Evolutionary conservation across 768 basidiomycete species (phyloP).

Genomic region (Candolleomyces eurysporus): DNA sequence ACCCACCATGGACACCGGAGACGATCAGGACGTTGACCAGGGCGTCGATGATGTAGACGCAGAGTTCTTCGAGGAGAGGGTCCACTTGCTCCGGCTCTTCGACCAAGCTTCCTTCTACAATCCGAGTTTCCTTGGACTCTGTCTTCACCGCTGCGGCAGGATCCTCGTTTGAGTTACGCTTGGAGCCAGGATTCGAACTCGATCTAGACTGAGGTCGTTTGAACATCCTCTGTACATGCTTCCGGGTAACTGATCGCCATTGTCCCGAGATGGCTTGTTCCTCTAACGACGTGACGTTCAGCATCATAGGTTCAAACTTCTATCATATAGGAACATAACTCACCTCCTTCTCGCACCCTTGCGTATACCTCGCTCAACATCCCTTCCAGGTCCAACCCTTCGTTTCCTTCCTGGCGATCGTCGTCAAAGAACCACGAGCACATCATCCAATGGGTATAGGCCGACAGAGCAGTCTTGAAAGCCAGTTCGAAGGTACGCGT

Average conservation of each 20-base stretch:
- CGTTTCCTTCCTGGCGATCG: constrained; percentile 15
- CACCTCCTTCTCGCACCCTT: constrained; percentile 43
- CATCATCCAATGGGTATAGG: constrained; percentile 49
- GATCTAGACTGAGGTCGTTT: constrained; percentile 22
- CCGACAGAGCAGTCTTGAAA: constrained; percentile 42
- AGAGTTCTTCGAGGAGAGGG: constrained; percentile 21
- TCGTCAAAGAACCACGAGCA: constrained; percentile 52
- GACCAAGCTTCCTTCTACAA: neutral
- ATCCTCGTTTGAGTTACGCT: neutral
- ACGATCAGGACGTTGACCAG: constrained; percentile 44
- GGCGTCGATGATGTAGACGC: constrained; percentile 34
- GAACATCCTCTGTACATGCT: constrained; percentile 40
- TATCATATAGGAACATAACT: constrained; percentile 5
- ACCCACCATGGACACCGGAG: constrained; percentile 18
- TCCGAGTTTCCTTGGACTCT: neutral
- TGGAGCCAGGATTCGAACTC: neutral
- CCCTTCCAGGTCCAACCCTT: constrained; percentile 42
- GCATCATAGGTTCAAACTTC: neutral
- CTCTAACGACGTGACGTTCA: constrained; percentile 28
- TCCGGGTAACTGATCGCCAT: constrained; percentile 55
- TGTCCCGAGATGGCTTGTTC: constrained; percentile 51
- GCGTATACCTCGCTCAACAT: constrained; percentile 41
- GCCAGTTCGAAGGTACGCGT: constrained; percentile 37
- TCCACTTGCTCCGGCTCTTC: neutral
- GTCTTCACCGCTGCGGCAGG: neutral